Evolutionary conservation across 306 rosid genomes (phyloP).

Genomic region (Sophora flavescens): DNA sequence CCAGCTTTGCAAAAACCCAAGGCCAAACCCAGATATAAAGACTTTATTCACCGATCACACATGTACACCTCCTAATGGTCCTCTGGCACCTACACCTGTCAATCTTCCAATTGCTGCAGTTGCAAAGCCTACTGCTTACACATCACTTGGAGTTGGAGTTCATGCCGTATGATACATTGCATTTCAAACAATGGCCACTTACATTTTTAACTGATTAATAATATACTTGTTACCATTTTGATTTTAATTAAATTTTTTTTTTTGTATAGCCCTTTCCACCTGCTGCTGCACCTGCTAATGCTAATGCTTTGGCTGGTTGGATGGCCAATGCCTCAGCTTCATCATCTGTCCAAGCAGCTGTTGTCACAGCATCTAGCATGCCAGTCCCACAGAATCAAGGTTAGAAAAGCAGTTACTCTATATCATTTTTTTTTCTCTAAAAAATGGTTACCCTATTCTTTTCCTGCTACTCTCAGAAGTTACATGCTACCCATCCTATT

Average conservation of each 20-base stretch:
- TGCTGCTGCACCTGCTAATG: slow-evolving; percentile 67
- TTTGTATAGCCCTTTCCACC: slow-evolving; percentile 74
- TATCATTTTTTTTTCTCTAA: not conserved
- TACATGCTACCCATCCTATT: not conserved
- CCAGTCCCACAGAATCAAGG: slow-evolving; percentile 91
- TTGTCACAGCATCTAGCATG: slow-evolving; percentile 77
- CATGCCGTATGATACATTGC: slow-evolving; percentile 73
- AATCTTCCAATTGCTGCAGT: slow-evolving; percentile 77
- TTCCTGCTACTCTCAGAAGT: not conserved
- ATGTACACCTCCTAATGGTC: slow-evolving; percentile 76
- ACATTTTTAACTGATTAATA: slow-evolving; percentile 3
- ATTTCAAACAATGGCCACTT: slow-evolving; percentile 43
- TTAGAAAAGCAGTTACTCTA: slow-evolving; percentile 34
- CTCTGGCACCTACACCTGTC: slow-evolving; percentile 69
- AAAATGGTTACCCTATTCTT: not conserved
- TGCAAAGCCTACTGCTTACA: slow-evolving; percentile 74
- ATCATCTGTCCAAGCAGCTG: slow-evolving; percentile 92
- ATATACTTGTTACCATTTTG: slow-evolving; percentile 8
- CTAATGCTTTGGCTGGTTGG: slow-evolving; percentile 91
- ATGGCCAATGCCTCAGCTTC: slow-evolving; percentile 90
- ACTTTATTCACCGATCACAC: slow-evolving; percentile 85
- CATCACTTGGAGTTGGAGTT: slow-evolving; percentile 77
- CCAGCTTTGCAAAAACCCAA: slow-evolving; percentile 81
- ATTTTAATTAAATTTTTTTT: slow-evolving; percentile 31
- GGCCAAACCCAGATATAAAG: slow-evolving; percentile 78